phyloP scores from a whole-genome alignment of 148 eudicot species.

The Cornus controversa region DNA sequence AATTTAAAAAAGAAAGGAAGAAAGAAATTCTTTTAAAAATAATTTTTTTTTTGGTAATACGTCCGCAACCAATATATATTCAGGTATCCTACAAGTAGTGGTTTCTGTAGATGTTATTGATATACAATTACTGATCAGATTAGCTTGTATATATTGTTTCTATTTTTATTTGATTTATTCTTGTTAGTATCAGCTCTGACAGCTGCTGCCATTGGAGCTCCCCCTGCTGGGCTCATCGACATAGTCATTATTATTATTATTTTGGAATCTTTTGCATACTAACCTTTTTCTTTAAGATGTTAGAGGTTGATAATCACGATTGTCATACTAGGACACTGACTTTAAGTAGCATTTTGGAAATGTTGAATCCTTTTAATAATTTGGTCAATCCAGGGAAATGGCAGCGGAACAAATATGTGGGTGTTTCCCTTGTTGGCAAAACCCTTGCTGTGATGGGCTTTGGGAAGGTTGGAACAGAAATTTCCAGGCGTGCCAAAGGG shows the following conservation, averaged over 20 bases:
- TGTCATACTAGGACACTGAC: not conserved
- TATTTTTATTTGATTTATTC: not conserved
- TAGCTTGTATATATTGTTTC: not conserved
- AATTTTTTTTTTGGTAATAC: too few species aligned
- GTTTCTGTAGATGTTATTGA: not conserved
- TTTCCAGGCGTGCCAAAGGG: conserved; percentile 98
- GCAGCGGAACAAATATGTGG: conserved; percentile 90
- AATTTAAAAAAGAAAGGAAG: too few species aligned
- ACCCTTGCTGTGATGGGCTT: conserved; percentile 94
- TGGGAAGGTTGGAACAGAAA: conserved; percentile 96
- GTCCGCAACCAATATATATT: not conserved
- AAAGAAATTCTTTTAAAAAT: too few species aligned
- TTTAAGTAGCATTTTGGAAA: not conserved
- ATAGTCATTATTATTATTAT: too few species aligned
- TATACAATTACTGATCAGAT: not conserved
- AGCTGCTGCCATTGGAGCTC: too few species aligned
- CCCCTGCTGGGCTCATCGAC: too few species aligned
- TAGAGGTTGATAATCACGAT: not conserved
- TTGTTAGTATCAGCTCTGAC: too few species aligned
- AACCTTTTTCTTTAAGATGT: too few species aligned
- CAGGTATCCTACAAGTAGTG: not conserved
- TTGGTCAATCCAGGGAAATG: conserved; percentile 62
- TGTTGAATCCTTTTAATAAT: not conserved
- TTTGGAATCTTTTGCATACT: not conserved
- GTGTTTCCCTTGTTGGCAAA: conserved; percentile 95